Evolutionary conservation across 768 basidiomycete genomes (phyloP), one percentile per base, ranked within the genome.

Genomic region (Russula foetens): DNA sequence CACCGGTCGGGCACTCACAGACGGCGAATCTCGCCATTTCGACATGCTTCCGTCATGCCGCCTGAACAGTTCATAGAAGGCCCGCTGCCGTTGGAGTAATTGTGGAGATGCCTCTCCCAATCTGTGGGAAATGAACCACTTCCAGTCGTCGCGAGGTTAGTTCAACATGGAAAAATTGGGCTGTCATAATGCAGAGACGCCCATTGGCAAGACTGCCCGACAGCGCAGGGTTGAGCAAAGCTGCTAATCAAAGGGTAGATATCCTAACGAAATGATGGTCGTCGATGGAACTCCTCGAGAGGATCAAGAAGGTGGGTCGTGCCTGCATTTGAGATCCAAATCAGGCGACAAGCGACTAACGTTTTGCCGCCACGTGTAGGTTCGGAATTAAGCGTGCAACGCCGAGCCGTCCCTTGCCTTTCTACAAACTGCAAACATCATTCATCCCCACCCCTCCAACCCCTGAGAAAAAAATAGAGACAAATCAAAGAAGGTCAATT

Each of bases 351-450:
- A 61, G 24, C 60, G 43, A 56, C 54, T 51, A 51, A 43, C 44
- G 49, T 45, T 51, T 56, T 45, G 17, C 43, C 33, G 29, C 47
- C 60, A 53, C 56, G 60, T 53, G 56, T 47, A 17, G 29, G 35
- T 33, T 58, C 61, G 61, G 61, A 58, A 62, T 58, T 62, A 62
- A 53, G 61, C 61, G 56, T 58, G 6, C 51, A 58, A 12, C 56
- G 58, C 61, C 61, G 61, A 53, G 46, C n/a, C 41, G 54, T 61
- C 39, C 60, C 60, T 60, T 60, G 53, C 59, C 35, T 35, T 11
- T 7, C 9, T 33, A 33, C 31, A 33, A 33, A 12, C n/a, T 31
- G 23, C 24, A 21, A 39, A 17, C 26, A 33, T 9, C n/a, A n/a
- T n/a, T n/a, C n/a, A n/a, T n/a, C n/a, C n/a, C n/a, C n/a, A n/a